Percentiles rank a stretch among this genome's conserved stretches.
phyloP scores from a whole-genome alignment of 129 eudicot genomes.

The Glebionis coronaria region DNA sequence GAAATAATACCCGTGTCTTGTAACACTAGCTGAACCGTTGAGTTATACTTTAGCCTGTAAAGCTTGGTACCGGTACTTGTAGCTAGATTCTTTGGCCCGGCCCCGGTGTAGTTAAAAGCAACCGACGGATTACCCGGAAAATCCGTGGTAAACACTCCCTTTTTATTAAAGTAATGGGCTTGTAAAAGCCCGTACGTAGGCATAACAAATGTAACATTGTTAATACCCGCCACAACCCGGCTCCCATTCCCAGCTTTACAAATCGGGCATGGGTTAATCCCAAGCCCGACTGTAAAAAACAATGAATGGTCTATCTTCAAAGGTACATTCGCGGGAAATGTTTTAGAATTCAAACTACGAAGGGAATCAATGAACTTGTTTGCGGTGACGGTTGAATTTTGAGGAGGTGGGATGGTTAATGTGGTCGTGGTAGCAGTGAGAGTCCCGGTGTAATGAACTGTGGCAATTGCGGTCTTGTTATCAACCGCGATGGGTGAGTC shows the following conservation, averaged over 20 bases:
- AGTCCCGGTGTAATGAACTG: conserved; percentile 65
- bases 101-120: conserved; percentile 57
- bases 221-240: conserved; percentile 60
- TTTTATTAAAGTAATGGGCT: conserved; percentile 59
- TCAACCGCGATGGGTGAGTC: conserved; percentile 72
- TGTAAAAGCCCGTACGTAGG: conserved; percentile 64
- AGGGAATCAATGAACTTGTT: conserved; percentile 60
- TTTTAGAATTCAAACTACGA: conserved; percentile 61
- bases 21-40: conserved; percentile 60
- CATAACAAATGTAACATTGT: conserved; percentile 78
- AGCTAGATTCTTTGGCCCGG: conserved; percentile 38
- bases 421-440: conserved; percentile 39
- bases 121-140: conserved; percentile 70
- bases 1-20: conserved; percentile 74
- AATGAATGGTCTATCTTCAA: conserved; percentile 62
- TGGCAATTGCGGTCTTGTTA: conserved; percentile 69
- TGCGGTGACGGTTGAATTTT: conserved; percentile 65
- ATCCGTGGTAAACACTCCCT: conserved; percentile 76
- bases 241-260: conserved; percentile 73
- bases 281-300: conserved; percentile 64
- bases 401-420: conserved; percentile 50
- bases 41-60: conserved; percentile 55
- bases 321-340: conserved; percentile 65
- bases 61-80: conserved; percentile 64
- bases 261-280: conserved; percentile 61